A percentile compares a stretch with the other conserved stretches of the same genome.
Evolutionary conservation across 306 rosid species (phyloP).

Genomic region (Rubus parviflorus): DNA sequence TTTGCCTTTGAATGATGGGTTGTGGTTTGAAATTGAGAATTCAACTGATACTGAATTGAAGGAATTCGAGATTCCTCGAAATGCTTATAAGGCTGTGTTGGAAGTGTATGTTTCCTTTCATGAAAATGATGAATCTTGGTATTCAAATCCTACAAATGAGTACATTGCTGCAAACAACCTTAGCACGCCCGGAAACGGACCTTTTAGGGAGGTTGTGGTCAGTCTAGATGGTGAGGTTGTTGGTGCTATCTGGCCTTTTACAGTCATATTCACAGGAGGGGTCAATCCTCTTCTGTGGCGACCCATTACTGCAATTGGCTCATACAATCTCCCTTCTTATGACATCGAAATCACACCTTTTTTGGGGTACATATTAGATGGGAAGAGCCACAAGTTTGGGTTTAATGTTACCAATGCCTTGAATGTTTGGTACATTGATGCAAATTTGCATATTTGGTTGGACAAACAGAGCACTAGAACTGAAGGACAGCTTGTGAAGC

Average conservation of each 20-base stretch:
- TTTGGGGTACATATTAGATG: constrained; percentile 68
- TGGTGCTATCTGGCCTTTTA: constrained; percentile 86
- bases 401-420: constrained; percentile 78
- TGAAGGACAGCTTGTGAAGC: constrained; percentile 53
- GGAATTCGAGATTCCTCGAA: constrained; percentile 62
- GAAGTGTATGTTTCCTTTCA: constrained; percentile 93
- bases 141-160: constrained; percentile 59
- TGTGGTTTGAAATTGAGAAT: constrained; percentile 70
- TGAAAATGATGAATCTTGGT: constrained; percentile 93
- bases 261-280: constrained; percentile 90
- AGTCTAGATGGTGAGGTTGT: constrained; percentile 59
- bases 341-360: constrained; percentile 86
- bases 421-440: constrained; percentile 85
- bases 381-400: constrained; percentile 54
- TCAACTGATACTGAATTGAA: constrained; percentile 47
- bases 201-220: constrained; percentile 83
- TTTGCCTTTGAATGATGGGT: constrained; percentile 65
- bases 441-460: constrained; percentile 90
- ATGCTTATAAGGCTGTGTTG: constrained; percentile 79
- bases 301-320: constrained; percentile 83
- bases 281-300: constrained; percentile 88
- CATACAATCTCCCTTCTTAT: constrained; percentile 83
- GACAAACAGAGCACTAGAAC: constrained; percentile 48
- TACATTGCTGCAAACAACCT: constrained; percentile 62
- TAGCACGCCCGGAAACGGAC: constrained; percentile 68